Percentiles rank a stretch among this genome's conserved stretches.
Evolutionary conservation across 2,329 filamentous ascomycete genomes (phyloP).

Genomic region (Aspergillus japonicus): DNA sequence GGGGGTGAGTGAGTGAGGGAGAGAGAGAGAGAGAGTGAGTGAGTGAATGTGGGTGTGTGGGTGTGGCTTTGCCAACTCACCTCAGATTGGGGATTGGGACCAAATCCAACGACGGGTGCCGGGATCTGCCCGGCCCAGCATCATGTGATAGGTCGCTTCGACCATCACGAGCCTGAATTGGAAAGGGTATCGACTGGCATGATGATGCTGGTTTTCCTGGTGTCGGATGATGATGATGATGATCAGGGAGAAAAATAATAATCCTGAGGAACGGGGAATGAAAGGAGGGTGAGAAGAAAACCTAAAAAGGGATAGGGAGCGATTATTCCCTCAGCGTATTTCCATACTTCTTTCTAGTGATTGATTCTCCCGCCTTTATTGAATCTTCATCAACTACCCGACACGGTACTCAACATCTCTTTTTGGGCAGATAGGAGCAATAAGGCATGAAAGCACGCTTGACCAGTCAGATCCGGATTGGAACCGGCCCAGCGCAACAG

Average conservation of each 20-base stretch:
- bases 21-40: too few species aligned
- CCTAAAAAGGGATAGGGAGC: not conserved
- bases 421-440: slow-evolving; percentile 4
- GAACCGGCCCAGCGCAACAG: slow-evolving; percentile 9
- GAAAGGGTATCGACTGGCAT: not conserved
- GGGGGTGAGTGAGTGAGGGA: not conserved
- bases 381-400: not conserved
- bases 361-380: not conserved
- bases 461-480: not conserved
- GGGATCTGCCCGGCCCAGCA: slow-evolving; percentile 18
- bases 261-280: too few species aligned
- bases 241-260: too few species aligned
- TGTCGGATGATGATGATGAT: not conserved
- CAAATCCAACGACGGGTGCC: slow-evolving; percentile 17
- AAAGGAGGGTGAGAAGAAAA: too few species aligned
- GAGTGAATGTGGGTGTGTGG: too few species aligned
- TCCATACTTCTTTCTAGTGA: not conserved
- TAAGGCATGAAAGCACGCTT: slow-evolving; percentile 1
- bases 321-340: not conserved
- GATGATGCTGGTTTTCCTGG: not conserved
- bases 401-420: not conserved
- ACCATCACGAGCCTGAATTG: not conserved
- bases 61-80: slow-evolving; percentile 25
- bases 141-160: slow-evolving; percentile 28
- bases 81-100: slow-evolving; percentile 16